Evolutionary conservation across 2,329 filamentous ascomycete species (phyloP), one percentile per base, ranked within the genome.

Genomic region (Cylindrodendrum hubeiense): DNA sequence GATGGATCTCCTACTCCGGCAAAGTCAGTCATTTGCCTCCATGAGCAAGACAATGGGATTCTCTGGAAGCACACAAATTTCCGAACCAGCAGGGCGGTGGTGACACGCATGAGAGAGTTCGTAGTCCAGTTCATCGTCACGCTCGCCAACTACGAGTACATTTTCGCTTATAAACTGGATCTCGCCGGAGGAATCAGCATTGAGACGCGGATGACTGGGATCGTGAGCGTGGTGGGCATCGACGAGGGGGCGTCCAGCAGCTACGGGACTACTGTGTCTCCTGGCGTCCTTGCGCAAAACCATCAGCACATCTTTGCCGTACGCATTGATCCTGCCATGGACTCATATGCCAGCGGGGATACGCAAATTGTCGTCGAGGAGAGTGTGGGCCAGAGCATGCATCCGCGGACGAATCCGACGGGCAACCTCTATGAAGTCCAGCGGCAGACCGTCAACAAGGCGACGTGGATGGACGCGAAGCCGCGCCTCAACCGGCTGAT

Each of bases 1-100:
- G 81, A 87, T 37, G 90, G 90, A 1, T 81, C 84, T 5, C 82
- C 87, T 1, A 82, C 79, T 17, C 76, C 82, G 2, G 81, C 85
- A 12, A 85, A 86, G 50, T 89, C 89, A 54, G 89, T 89, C 2
- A 81, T 92, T 41, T 93, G 91, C 67, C 80, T 92, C 2, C 91
- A 93, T 72, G 91, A 93, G 77, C 86, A 91, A 72, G 91, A 93
- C 73, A 87, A 88, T 66, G 91, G 91, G 2, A 90, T 93, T 51
- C 83, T 86, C 22, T 92, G 90, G 89, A 93, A 93, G 75, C 91
- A 93, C 79, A 86, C 89, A 22, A 91, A 93, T 78, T 90, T 84
- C 78, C 84, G 90, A n/a, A 92, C 89, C 0, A 82, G 83, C 10
- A 82, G 87, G 10, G 88, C 89, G 0, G 86, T 88, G 0, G 87